Evolutionary conservation across 2,329 filamentous ascomycete species (phyloP).

Genomic region (Fonsecaea erecta): DNA sequence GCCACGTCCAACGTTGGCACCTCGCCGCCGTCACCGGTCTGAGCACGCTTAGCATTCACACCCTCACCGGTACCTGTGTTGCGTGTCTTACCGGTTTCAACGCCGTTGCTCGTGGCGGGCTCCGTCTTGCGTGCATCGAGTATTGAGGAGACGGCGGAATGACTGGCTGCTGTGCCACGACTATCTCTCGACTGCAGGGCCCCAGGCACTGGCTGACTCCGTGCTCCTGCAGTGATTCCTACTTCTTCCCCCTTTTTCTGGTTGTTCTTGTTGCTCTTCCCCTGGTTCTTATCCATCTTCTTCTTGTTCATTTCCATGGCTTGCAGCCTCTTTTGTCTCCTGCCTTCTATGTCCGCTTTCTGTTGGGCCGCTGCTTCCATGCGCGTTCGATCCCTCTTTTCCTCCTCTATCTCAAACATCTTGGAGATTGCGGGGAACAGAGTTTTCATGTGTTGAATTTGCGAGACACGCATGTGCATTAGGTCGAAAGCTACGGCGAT

Average conservation of each 20-base stretch:
- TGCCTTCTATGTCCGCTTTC: slow-evolving; percentile 16
- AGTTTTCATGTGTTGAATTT: slow-evolving; percentile 62
- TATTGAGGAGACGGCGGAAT: background rate
- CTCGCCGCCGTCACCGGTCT: slow-evolving; percentile 16
- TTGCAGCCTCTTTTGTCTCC: slow-evolving; percentile 7
- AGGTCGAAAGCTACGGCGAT: slow-evolving; percentile 66
- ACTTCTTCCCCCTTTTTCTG: slow-evolving; percentile 9
- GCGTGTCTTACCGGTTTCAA: slow-evolving; percentile 21
- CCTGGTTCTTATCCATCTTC: slow-evolving; percentile 27
- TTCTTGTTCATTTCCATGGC: slow-evolving; percentile 19
- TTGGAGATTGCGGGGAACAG: slow-evolving; percentile 62
- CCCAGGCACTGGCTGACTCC: background rate
- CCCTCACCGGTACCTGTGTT: background rate
- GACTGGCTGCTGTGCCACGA: background rate
- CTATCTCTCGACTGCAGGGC: background rate
- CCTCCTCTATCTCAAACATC: slow-evolving; percentile 51
- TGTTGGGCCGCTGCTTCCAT: slow-evolving; percentile 15
- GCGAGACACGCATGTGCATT: slow-evolving; percentile 65
- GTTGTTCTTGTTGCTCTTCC: slow-evolving; percentile 32
- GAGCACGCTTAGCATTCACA: slow-evolving; percentile 26
- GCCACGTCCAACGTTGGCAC: background rate
- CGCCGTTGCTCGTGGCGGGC: background rate
- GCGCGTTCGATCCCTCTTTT: slow-evolving; percentile 33
- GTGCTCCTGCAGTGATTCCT: background rate
- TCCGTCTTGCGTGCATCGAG: background rate